Evolutionary conservation across 208 protist genomes (phyloP).

Genomic region (Strigomonas culicis): DNA sequence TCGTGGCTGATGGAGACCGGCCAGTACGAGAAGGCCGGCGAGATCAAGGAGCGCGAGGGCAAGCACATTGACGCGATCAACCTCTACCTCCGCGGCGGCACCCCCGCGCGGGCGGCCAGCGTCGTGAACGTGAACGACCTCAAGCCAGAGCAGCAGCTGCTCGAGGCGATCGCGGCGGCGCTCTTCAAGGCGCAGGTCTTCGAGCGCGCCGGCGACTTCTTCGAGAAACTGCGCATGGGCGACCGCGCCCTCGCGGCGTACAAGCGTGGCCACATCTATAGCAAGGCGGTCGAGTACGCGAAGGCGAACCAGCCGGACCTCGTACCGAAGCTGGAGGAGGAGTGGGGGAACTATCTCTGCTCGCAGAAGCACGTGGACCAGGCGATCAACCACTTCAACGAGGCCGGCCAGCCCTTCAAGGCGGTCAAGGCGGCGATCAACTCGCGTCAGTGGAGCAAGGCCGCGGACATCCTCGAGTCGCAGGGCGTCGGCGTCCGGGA

Average conservation of each 20-base stretch:
- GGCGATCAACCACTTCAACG: constrained; percentile 97
- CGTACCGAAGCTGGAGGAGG: constrained; percentile 89
- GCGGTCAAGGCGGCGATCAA: constrained; percentile 95
- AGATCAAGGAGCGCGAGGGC: constrained; percentile 93
- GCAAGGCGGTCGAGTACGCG: constrained; percentile 93
- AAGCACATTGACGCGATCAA: constrained; percentile 95
- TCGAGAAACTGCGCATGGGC: constrained; percentile 91
- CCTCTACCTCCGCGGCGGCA: constrained; percentile 94
- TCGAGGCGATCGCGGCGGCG: constrained; percentile 93
- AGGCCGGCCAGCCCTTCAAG: constrained; percentile 93
- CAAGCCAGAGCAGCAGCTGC: constrained; percentile 82
- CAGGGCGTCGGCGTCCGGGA: constrained; percentile 37
- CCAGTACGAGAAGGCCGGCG: constrained; percentile 95
- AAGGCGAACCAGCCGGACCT: constrained; percentile 60
- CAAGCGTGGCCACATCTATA: constrained; percentile 91
- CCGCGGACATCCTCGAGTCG: constrained; percentile 80
- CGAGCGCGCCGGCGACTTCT: constrained; percentile 96
- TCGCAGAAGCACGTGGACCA: constrained; percentile 94
- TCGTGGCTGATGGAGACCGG: constrained; percentile 94
- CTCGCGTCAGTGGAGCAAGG: constrained; percentile 94
- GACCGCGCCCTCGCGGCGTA: constrained; percentile 95
- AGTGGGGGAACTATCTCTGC: constrained; percentile 97
- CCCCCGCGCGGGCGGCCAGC: constrained; percentile 90
- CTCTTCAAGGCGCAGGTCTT: constrained; percentile 92
- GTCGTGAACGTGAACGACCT: constrained; percentile 86